A percentile compares a stretch with the other conserved stretches of the same genome.
Evolutionary conservation across 306 rosid species (phyloP).

Genomic region (Purshia tridentata): DNA sequence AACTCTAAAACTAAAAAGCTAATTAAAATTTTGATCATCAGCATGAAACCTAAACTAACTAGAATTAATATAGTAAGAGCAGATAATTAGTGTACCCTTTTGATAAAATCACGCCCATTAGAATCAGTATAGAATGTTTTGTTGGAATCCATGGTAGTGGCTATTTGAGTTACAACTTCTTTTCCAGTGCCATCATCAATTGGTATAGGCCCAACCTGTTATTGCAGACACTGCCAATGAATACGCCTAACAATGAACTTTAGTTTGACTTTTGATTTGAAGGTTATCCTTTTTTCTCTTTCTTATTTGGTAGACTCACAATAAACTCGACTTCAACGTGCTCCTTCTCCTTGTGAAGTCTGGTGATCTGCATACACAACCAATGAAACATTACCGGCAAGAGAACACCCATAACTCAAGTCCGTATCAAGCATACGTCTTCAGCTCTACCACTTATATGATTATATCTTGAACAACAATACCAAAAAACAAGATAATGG

Average conservation of each 20-base stretch:
- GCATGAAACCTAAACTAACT: neutral
- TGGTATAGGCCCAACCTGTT: constrained; percentile 94
- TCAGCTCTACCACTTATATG: neutral
- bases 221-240: constrained; percentile 23
- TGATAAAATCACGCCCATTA: constrained; percentile 86
- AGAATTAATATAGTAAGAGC: constrained; percentile 4
- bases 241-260: constrained; percentile 2
- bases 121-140: constrained; percentile 92
- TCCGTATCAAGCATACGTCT: neutral
- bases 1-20: neutral
- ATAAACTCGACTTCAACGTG: constrained; percentile 91
- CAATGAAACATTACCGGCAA: constrained; percentile 10
- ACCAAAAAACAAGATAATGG: neutral
- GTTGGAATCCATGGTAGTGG: constrained; percentile 54
- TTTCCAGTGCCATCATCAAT: constrained; percentile 74
- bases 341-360: constrained; percentile 81
- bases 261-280: constrained; percentile 1
- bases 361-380: constrained; percentile 55
- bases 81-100: constrained; percentile 49
- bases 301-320: constrained; percentile 49
- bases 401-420: neutral
- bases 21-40: neutral
- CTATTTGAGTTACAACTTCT: constrained; percentile 69
- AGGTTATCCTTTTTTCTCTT: neutral
- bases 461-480: neutral